Base-by-base conservation (phyloP, 75 land plant species). In the Larix kaempferi region DNA sequence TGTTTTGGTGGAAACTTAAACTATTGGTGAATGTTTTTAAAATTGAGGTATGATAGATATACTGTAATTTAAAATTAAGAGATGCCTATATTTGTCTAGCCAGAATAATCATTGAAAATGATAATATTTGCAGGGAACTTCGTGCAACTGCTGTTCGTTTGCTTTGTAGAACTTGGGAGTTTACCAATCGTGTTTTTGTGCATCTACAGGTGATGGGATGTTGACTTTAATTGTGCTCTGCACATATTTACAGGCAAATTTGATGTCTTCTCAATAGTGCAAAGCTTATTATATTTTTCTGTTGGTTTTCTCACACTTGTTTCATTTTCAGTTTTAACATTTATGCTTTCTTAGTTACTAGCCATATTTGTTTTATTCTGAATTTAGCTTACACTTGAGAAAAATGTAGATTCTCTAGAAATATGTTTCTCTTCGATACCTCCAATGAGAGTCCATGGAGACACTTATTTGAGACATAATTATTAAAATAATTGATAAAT, bases 161-260 rank as follows among this genome's bases (percentile, higher is more conserved):
- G 84, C 88, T 93, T 74, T 93, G 91, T 77, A 88, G 89, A 77
- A 88, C 86, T 39, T 93, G 96, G 93, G 84, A 87, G 85, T 63
- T 73, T 72, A 86, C 82, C 58, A 91, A 89, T 78, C 88, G 86
- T 67, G 80, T 76, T 59, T 93, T 93, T 84, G 89, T 81, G 29
- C 77, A 80, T 84, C 82, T 93, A 82, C 96, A 91, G 74, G 95
- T 89, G 84, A 83, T 77, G 37, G 17, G 19, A 73, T n/a, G 25
- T 23, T 52, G 37, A 54, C 52, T 26, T 78, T 71, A 29, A 17
- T 71, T 22, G n/a, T 59, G 21, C 14, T 73, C 1, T 58, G 58
- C n/a, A 55, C 57, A 44, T 58, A 5, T n/a, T 59, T 66, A 16
- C 61, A 56, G 22, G 22, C 3, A 7, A 56, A 69, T 69, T 52